Evolutionary conservation across 1,284 basidiomycete genomes (phyloP).

Genomic region (Trichosporon asahii): DNA sequence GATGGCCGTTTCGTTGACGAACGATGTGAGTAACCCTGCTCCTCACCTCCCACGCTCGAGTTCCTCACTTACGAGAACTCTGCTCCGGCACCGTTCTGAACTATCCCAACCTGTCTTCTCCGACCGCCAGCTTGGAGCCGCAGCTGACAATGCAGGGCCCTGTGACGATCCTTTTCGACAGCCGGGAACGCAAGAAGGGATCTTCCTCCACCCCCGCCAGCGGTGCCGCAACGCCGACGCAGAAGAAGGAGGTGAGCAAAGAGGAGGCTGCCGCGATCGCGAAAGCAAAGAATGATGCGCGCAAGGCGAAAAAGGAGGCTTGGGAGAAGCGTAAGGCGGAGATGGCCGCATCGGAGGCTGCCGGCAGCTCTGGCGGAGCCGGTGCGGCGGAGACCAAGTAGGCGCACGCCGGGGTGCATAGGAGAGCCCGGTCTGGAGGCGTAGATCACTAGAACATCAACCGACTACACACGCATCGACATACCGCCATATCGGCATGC

Average conservation of each 20-base stretch:
- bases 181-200: constrained; percentile 21
- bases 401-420: background rate
- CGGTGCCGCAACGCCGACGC: constrained; percentile 18
- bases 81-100: no score
- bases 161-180: constrained; percentile 73
- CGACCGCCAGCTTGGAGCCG: background rate
- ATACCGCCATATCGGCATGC: background rate
- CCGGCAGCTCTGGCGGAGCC: background rate
- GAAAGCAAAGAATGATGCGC: constrained; percentile 20
- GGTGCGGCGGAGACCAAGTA: background rate
- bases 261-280: constrained; percentile 20
- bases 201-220: background rate
- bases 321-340: constrained; percentile 17
- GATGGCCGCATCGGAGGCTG: constrained; percentile 12
- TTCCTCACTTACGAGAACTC: no score
- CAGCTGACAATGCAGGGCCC: constrained; percentile 60
- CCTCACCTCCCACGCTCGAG: no score
- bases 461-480: constrained; percentile 1
- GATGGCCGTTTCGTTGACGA: constrained; percentile 81
- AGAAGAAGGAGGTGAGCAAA: constrained; percentile 7
- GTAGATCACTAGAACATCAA: background rate
- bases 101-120: no score
- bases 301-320: constrained; percentile 21
- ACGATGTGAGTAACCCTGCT: constrained; percentile 61
- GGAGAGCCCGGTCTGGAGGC: background rate